phyloP scores from a whole-genome alignment of 1,284 basidiomycete species.

The Caloboletus inedulis region DNA sequence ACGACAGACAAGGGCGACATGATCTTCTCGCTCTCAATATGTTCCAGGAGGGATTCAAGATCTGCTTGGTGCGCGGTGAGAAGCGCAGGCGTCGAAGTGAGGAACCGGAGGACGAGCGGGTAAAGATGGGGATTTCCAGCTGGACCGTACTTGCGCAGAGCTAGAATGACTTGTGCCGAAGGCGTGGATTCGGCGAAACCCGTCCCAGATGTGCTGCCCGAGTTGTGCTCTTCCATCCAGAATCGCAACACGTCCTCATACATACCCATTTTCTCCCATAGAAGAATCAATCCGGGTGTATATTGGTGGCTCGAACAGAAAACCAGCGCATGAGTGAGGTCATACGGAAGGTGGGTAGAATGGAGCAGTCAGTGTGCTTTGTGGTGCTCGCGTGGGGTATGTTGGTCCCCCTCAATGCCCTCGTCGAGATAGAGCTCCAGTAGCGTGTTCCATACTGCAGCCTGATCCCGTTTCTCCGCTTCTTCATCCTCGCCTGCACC shows the following conservation, averaged over 20 bases:
- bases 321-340: constrained; percentile 88
- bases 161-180: constrained; percentile 67
- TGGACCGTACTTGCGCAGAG: constrained; percentile 76
- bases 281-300: constrained; percentile 78
- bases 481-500: constrained; percentile 43
- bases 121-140: constrained; percentile 74
- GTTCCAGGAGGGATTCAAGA: constrained; percentile 65
- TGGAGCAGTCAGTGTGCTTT: constrained; percentile 73
- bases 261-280: constrained; percentile 96
- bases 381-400: constrained; percentile 15
- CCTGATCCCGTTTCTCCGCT: constrained; percentile 68
- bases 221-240: constrained; percentile 76
- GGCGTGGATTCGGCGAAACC: constrained; percentile 26
- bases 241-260: constrained; percentile 92
- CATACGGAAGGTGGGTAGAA: constrained; percentile 72
- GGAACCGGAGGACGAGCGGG: constrained; percentile 84
- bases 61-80: constrained; percentile 71
- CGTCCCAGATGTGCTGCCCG: constrained; percentile 23
- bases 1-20: constrained; percentile 89
- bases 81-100: constrained; percentile 75
- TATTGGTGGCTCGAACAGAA: constrained; percentile 85
- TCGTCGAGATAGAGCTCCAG: constrained; percentile 82
- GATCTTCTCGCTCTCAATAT: constrained; percentile 76
- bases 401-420: constrained; percentile 18
- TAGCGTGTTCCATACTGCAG: constrained; percentile 93